phyloP scores from a whole-genome alignment of 108 stramenopile species.

The Skeletonema marinoi region DNA sequence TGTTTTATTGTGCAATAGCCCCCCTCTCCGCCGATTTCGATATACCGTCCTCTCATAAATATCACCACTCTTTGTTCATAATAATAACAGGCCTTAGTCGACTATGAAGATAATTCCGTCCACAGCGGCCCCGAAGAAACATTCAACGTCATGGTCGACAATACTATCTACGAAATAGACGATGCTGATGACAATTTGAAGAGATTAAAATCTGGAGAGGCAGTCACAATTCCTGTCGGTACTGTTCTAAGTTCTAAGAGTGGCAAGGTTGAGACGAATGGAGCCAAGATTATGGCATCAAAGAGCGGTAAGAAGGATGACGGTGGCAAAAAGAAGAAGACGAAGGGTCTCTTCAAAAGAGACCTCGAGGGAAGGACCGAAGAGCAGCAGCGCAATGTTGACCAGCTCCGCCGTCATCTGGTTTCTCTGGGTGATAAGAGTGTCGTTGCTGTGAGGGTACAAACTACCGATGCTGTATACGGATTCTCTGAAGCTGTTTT shows the following conservation, averaged over 20 bases:
- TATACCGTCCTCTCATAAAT: too few relatives aligned
- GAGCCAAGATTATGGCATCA: neutral
- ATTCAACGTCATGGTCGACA: neutral
- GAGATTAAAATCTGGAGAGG: neutral
- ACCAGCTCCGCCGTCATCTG: neutral
- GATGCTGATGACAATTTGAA: neutral
- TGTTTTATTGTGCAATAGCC: too few relatives aligned
- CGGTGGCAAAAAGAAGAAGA: neutral
- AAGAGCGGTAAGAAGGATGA: neutral
- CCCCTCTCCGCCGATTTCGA: too few relatives aligned
- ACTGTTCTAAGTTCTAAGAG: neutral
- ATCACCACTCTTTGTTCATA: neutral
- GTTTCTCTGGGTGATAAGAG: conserved; percentile 4
- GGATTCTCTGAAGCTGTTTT: neutral
- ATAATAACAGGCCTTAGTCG: neutral
- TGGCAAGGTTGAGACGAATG: neutral
- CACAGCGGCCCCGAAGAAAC: neutral
- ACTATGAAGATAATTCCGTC: neutral
- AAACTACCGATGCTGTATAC: conserved; percentile 13
- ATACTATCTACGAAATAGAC: neutral
- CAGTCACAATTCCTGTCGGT: neutral
- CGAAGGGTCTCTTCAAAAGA: neutral
- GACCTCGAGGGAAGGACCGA: neutral
- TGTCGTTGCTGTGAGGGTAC: conserved; percentile 35
- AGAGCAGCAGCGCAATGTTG: neutral